phyloP scores from a whole-genome alignment of 176 grass and related monocot genomes.

The Poa annua region DNA sequence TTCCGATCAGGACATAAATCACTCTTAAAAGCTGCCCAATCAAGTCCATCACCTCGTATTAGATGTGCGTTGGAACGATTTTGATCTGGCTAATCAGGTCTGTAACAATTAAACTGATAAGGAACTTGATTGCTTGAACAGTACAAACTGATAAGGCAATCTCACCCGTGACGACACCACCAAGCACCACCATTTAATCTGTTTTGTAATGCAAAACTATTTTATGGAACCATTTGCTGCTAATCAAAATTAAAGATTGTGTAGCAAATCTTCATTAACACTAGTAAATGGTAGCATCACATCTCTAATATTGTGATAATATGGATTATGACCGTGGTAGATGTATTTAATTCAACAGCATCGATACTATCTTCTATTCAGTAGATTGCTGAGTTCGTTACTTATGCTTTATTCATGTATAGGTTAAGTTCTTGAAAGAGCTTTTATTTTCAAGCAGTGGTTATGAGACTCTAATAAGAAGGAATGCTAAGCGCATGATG shows the following conservation, averaged over 20 bases:
- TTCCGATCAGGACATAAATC: too few species aligned
- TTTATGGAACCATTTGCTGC: neutral
- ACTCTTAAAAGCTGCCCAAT: too few species aligned
- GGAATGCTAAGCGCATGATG: slow-evolving; percentile 95
- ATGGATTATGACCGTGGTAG: neutral
- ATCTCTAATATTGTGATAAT: neutral
- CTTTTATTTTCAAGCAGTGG: slow-evolving; percentile 67
- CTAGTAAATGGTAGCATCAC: neutral
- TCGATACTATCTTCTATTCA: slow-evolving; percentile 2
- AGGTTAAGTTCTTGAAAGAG: slow-evolving; percentile 79
- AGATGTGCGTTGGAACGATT: too few species aligned
- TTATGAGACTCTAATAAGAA: slow-evolving; percentile 53
- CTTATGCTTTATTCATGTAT: slow-evolving; percentile 40
- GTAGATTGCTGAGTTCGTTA: neutral
- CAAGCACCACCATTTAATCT: neutral
- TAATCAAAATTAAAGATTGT: neutral
- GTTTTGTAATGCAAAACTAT: neutral
- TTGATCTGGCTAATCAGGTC: too few species aligned
- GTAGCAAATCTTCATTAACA: slow-evolving; percentile 7
- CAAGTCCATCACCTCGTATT: neutral
- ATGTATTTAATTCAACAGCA: neutral
- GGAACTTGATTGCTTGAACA: neutral
- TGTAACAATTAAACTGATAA: neutral
- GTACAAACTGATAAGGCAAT: too few species aligned
- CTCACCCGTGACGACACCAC: neutral